phyloP scores from a whole-genome alignment of 805 yeast genomes.

The Saturnispora hagleri region DNA sequence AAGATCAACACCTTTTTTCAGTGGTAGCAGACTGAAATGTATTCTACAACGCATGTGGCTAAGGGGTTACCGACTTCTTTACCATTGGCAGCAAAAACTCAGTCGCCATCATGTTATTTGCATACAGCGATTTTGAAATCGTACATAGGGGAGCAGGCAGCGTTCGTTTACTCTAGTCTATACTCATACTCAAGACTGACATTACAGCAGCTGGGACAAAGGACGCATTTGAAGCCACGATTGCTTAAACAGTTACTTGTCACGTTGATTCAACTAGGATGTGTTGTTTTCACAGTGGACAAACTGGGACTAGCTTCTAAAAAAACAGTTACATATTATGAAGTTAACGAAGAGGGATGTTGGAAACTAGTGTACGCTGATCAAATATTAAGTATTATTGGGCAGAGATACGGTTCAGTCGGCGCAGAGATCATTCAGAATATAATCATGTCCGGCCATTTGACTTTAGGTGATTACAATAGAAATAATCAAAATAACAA shows the following conservation, averaged over 20 bases:
- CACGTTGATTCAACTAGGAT: constrained; percentile 68
- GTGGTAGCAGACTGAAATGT: not conserved
- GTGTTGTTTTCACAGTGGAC: constrained; percentile 52
- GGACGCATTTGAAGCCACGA: constrained; percentile 38
- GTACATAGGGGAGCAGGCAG: constrained; percentile 67
- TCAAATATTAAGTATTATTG: constrained; percentile 51
- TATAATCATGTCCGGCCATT: constrained; percentile 58
- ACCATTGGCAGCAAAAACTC: constrained; percentile 36
- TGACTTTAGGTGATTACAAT: constrained; percentile 45
- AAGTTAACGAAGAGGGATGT: constrained; percentile 55
- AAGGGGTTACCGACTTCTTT: constrained; percentile 16
- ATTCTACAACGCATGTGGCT: constrained; percentile 5
- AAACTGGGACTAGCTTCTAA: constrained; percentile 11
- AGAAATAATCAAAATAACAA: constrained; percentile 20
- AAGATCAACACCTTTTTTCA: not conserved
- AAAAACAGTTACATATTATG: constrained; percentile 33
- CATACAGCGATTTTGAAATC: constrained; percentile 44
- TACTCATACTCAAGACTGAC: constrained; percentile 61
- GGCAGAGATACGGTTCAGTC: constrained; percentile 33
- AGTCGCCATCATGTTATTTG: constrained; percentile 54
- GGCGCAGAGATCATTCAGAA: constrained; percentile 58
- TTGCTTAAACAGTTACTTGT: constrained; percentile 60
- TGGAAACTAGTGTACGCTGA: constrained; percentile 66
- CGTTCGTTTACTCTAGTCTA: constrained; percentile 49
- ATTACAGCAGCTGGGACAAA: constrained; percentile 41